phyloP scores from a whole-genome alignment of 805 yeast species.

The Kregervanrija fluxuum region DNA sequence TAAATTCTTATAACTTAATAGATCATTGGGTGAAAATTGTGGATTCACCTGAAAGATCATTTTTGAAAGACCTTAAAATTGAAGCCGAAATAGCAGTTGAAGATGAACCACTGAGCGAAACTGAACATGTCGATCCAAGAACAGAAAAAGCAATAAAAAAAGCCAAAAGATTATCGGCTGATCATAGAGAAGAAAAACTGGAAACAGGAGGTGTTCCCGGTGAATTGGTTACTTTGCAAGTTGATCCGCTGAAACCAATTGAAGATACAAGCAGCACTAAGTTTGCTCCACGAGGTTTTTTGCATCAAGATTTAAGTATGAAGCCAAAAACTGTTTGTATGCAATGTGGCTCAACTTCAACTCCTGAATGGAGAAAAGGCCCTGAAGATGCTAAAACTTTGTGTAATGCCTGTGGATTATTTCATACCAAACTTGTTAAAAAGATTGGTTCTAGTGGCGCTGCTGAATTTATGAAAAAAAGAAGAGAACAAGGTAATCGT shows the following conservation, averaged over 20 bases:
- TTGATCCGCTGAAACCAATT: slow-evolving; percentile 25
- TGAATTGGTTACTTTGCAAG: slow-evolving; percentile 23
- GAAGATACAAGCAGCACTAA: slow-evolving; percentile 7
- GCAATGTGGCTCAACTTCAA: slow-evolving; percentile 68
- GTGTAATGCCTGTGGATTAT: slow-evolving; percentile 91
- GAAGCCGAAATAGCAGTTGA: neutral
- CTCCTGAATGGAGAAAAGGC: slow-evolving; percentile 94
- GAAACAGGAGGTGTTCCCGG: slow-evolving; percentile 11
- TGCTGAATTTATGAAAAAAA: slow-evolving; percentile 26
- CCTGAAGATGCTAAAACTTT: slow-evolving; percentile 76
- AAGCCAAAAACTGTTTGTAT: slow-evolving; percentile 34
- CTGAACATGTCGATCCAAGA: neutral
- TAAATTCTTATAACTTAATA: no score
- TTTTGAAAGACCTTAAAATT: neutral
- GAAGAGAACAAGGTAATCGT: slow-evolving; percentile 24
- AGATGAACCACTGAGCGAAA: neutral
- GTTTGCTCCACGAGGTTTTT: slow-evolving; percentile 26
- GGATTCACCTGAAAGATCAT: no score
- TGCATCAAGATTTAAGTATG: slow-evolving; percentile 30
- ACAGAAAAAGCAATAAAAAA: neutral
- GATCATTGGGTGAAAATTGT: no score
- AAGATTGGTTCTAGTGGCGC: slow-evolving; percentile 39
- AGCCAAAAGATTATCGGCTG: neutral
- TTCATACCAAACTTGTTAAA: slow-evolving; percentile 53
- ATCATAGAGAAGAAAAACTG: neutral